Conservation (phyloP, 2,329 filamentous ascomycete genomes). For the Clarireedia paspali region DNA sequence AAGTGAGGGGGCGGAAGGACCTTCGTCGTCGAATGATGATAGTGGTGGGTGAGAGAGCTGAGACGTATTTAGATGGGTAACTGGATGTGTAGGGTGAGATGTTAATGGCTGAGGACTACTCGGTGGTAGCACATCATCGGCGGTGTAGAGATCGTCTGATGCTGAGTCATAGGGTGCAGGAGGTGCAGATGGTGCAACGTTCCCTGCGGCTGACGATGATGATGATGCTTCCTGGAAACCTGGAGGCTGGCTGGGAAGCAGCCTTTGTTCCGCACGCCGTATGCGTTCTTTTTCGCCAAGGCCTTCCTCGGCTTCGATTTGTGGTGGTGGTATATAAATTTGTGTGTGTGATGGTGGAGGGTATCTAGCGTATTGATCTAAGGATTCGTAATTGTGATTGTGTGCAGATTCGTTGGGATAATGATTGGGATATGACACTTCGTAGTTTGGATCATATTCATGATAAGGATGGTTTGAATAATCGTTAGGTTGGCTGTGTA, state of each 20-base stretch:
- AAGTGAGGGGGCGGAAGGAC: constrained; percentile 21
- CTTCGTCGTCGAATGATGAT: not conserved
- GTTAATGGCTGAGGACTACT: constrained; percentile 8
- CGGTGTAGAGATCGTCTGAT: constrained; percentile 44
- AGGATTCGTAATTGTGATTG: constrained; percentile 25
- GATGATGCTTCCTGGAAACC: constrained; percentile 37
- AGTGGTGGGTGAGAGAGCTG: no score
- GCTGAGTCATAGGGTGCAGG: constrained; percentile 25
- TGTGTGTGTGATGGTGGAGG: constrained; percentile 32
- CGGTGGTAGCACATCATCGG: constrained; percentile 33
- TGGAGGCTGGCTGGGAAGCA: constrained; percentile 76
- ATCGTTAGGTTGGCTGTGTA: constrained; percentile 8
- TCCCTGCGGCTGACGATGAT: constrained; percentile 19
- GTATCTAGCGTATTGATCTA: constrained; percentile 26
- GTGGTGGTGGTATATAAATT: constrained; percentile 52
- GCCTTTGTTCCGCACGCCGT: constrained; percentile 65
- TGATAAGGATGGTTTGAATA: constrained; percentile 28
- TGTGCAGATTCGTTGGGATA: constrained; percentile 22
- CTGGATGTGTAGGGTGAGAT: constrained; percentile 11
- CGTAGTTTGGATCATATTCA: constrained; percentile 28
- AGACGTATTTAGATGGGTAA: not conserved
- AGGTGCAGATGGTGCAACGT: constrained; percentile 34
- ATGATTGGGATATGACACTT: constrained; percentile 20
- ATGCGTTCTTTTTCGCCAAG: constrained; percentile 78
- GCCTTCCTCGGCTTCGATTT: constrained; percentile 49